A percentile compares a stretch with the other conserved stretches of the same genome.
phyloP scores from a whole-genome alignment of 768 basidiomycete genomes.

The Collybia sp. region DNA sequence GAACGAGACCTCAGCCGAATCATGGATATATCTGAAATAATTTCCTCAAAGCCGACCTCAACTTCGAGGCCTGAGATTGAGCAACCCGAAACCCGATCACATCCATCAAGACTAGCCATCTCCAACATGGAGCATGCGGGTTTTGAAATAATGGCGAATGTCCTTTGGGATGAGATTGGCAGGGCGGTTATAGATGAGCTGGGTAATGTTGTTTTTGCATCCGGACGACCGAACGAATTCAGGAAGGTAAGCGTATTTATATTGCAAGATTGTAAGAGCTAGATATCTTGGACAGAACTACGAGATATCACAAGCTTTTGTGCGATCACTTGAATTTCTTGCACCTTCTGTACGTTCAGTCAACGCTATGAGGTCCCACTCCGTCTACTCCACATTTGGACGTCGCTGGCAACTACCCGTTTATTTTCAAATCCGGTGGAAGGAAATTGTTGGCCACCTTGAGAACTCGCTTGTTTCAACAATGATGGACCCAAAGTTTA shows the following conservation, averaged over 20 bases:
- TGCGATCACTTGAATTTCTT: slow-evolving; percentile 75
- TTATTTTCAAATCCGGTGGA: slow-evolving; percentile 97
- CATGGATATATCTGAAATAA: slow-evolving; percentile 73
- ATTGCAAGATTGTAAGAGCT: slow-evolving; percentile 2
- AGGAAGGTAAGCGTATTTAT: slow-evolving; percentile 54
- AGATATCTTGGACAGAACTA: slow-evolving; percentile 55
- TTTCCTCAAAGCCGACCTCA: slow-evolving; percentile 43
- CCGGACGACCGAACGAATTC: slow-evolving; percentile 87
- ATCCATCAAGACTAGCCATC: not conserved
- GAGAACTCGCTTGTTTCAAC: slow-evolving; percentile 59
- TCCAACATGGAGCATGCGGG: slow-evolving; percentile 23
- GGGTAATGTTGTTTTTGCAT: slow-evolving; percentile 81
- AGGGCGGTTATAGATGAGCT: slow-evolving; percentile 80
- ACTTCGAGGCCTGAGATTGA: slow-evolving; percentile 12
- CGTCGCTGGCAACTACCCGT: slow-evolving; percentile 94
- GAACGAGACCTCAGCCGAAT: slow-evolving; percentile 70
- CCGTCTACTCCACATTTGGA: slow-evolving; percentile 68
- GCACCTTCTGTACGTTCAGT: slow-evolving; percentile 74
- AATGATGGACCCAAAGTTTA: slow-evolving; percentile 33
- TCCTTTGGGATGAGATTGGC: slow-evolving; percentile 86
- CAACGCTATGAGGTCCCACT: slow-evolving; percentile 66
- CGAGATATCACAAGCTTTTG: slow-evolving; percentile 77
- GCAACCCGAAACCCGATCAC: not conserved
- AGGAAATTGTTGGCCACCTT: slow-evolving; percentile 77
- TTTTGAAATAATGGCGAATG: slow-evolving; percentile 84